phyloP scores from a whole-genome alignment of 345 rosid genomes.

The Rhizophora mangle region DNA sequence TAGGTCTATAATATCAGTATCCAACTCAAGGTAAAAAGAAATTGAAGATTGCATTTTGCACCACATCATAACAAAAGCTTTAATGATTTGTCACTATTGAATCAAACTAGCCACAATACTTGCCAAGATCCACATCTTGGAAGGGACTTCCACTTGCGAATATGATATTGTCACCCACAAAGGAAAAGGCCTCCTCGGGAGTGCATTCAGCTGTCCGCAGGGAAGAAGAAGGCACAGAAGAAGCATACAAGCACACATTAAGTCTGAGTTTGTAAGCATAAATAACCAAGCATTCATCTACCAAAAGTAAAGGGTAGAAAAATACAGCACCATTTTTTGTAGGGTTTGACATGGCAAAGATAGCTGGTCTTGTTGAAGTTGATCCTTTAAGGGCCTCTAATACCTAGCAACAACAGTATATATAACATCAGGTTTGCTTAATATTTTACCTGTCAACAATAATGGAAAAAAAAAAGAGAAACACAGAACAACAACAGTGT shows the following conservation, averaged over 20 bases:
- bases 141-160: conserved; percentile 99
- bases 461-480: not conserved
- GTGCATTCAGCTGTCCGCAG: conserved; percentile 80
- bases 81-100: not conserved
- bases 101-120: conserved; percentile 14
- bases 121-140: conserved; percentile 82
- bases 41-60: not conserved
- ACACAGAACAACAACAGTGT: not conserved
- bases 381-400: conserved; percentile 92
- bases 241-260: not conserved
- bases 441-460: too few species aligned
- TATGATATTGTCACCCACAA: conserved; percentile 83
- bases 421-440: conserved; percentile 9
- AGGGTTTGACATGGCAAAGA: conserved; percentile 99
- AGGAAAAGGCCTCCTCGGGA: conserved; percentile 85
- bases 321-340: conserved; percentile 68
- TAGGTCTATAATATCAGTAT: not conserved
- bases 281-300: not conserved
- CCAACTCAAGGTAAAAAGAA: conserved; percentile 4
- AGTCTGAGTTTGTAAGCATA: not conserved
- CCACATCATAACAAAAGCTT: not conserved
- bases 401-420: conserved; percentile 50
- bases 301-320: conserved; percentile 2
- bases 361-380: conserved; percentile 93
- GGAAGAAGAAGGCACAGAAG: conserved; percentile 1